Base-by-base conservation (phyloP, 2,329 filamentous ascomycete species). In the Coniella vitis region DNA sequence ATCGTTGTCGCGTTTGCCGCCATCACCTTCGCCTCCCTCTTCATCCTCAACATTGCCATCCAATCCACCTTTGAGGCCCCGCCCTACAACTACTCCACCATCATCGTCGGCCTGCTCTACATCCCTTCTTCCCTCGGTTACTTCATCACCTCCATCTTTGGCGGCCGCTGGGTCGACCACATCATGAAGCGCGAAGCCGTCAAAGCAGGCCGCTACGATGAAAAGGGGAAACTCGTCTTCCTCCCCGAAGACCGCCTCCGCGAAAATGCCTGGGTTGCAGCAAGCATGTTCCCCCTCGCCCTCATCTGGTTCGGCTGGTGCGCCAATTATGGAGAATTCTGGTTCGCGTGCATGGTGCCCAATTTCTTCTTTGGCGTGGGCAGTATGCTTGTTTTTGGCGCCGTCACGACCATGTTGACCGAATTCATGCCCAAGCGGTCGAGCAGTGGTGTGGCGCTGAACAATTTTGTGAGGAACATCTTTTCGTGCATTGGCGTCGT, bases 401-500 rank as follows among this genome's bases (percentile, higher is more conserved):
- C 81, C 57, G 74, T 79, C 0, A 90, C 86, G 0, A 93, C 88
- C 0, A 90, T 93, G 85, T 70, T 93, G 56, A 91, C 87, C 0
- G 87, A 93, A 61, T 90, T 91, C 60, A 84, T 91, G 73, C 86
- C 86, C 13, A 75, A 79, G 37, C 74, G 76, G 54, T 84, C 83
- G 43, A 86, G 81, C 4, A 78, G 78, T 10, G 87, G 86, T 1
- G 85, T 91, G 3, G 88, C 87, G 0, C 71, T 90, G 38, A 90
- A 91, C 65, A 91, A 91, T 61, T 87, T 91, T 59, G 73, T 87
- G 45, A 72, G 87, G 41, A 93, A 91, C 57, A 87, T 90, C 35
- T 83, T 90, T 58, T 82, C 78, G 43, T 90, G 84, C 53, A 73
- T 87, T 1, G 87, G 85, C 9, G 76, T 77, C 38, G 65, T 90